Base-by-base conservation (phyloP, 176 grass and related monocot species). In the Zoysia pacifica region DNA sequence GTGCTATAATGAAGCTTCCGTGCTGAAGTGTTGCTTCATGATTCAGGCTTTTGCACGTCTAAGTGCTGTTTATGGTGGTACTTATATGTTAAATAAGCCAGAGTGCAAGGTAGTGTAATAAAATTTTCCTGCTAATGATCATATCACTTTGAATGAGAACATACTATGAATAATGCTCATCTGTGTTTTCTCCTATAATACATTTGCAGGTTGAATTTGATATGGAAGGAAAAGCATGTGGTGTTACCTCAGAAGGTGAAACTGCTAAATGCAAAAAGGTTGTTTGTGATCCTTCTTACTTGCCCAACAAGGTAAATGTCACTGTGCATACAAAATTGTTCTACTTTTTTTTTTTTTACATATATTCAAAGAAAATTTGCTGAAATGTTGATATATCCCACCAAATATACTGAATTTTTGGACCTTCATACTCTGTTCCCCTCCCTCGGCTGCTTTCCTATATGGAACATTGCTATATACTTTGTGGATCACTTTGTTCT, bases 41-140 rank as follows among this genome's bases (percentile, higher is more conserved):
- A 18, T 84, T 44, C 76, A 97, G 94, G 94, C 75, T 78, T 97
- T 97, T 97, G 94, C 91, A 52, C 91, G 94, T 47, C 91, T 97
- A 75, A 93, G 91, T 86, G 91, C 94, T 87, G 94, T 93, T 83
- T 97, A 97, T 88, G 94, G 94, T 69, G 94, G 94, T 78, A 97
- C 94, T 48, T 97, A 97, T 67, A 97, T 97, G 94, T 78, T 97
- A 80, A 83, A 91, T 67, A 97, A 97, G 71, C 94, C 89, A 59
- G 91, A 97, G 73, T 97, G 94, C 86, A 97, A 97, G 91, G 91
- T 97, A 75, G 16, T 6, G 38, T 35, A 70, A 81, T 77, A 16
- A 44, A 51, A 7, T 11, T 70, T 15, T 63, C 4, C 20, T 84
- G 11, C 14, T 52, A 48, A 77, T 82, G 18, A 73, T 79, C 39